Base-by-base conservation (phyloP, 306 rosid genomes). In the Corylus heterophylla region DNA sequence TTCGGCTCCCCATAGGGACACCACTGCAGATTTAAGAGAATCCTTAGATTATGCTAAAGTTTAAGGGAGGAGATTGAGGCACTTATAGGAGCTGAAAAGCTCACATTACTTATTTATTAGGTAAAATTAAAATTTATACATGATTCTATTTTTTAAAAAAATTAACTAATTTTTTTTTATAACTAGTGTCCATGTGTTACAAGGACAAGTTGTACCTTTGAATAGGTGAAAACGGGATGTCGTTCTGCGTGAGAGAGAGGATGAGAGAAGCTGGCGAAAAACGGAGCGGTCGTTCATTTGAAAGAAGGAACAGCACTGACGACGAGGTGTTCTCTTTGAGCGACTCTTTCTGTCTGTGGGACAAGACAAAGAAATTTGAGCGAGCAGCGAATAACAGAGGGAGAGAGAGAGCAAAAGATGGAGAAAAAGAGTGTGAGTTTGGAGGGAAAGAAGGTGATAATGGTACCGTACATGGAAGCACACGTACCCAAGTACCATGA, bases 401-500 rank as follows among this genome's bases (percentile, higher is more conserved):
- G 74, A 52, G 1, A 35, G 42, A 22, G 25, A 16, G 67, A 54
- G 84, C 71, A 61, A 77, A 82, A 74, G 78, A 80, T 62, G 76
- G 73, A 45, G 76, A 89, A 87, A 70, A 84, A 55, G 78, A 55
- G 79, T 50, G 87, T 85, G 79, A 92, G 94, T 82, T 76, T 95
- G 73, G 97, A 87, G 74, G 97, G 97, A 70, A 75, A 79, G 72
- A 95, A 84, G 75, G 95, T 88, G 61, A 86, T 91, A 25, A 59
- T 95, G 69, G 96, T 95, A 12, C 97, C 96, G 20, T 95, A 92
- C 90, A 89, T 89, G 97, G 89, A 89, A 48, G 77, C 85, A 0
- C 98, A 95, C 67, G 98, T 95, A 0, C 93, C 95, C 1, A 88
- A 85, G 76, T 95, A 95, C 83, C 98, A 92, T 25, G 54, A 78